phyloP scores from a whole-genome alignment of 176 grass and related monocot species.

The Chloris gayana region DNA sequence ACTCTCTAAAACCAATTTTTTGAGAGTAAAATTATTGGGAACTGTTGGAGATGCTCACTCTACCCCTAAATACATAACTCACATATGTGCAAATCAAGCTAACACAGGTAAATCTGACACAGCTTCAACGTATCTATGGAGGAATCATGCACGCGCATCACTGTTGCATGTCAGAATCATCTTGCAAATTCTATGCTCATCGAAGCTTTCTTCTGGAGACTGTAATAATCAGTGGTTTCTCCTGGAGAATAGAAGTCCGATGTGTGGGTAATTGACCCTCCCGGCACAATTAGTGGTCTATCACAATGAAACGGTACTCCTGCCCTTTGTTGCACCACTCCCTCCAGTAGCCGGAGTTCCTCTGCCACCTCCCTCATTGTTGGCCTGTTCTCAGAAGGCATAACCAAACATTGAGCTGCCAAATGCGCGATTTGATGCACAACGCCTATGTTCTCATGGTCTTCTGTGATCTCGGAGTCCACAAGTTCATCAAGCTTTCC shows the following conservation, averaged over 20 bases:
- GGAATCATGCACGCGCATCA: no score
- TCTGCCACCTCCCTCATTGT: background rate
- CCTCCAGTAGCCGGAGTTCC: background rate
- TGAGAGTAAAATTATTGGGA: no score
- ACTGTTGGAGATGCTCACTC: no score
- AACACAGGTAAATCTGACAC: no score
- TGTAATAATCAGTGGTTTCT: slow-evolving; percentile 14
- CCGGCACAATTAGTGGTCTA: background rate
- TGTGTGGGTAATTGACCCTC: background rate
- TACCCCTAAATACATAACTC: no score
- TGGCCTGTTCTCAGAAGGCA: background rate
- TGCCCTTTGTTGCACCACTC: background rate
- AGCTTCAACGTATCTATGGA: no score
- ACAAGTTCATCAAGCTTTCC: background rate
- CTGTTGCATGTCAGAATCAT: no score
- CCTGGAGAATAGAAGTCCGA: no score
- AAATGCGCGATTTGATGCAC: background rate
- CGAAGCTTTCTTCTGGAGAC: background rate
- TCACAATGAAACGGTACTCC: background rate
- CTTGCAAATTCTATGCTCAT: slow-evolving; percentile 1
- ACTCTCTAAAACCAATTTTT: no score
- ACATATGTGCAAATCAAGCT: no score
- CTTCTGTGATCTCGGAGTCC: background rate
- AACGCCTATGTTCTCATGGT: background rate
- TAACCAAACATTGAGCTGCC: slow-evolving; percentile 4